phyloP scores from a whole-genome alignment of 1,139 yeast genomes.

The Zygoascus sp. region DNA sequence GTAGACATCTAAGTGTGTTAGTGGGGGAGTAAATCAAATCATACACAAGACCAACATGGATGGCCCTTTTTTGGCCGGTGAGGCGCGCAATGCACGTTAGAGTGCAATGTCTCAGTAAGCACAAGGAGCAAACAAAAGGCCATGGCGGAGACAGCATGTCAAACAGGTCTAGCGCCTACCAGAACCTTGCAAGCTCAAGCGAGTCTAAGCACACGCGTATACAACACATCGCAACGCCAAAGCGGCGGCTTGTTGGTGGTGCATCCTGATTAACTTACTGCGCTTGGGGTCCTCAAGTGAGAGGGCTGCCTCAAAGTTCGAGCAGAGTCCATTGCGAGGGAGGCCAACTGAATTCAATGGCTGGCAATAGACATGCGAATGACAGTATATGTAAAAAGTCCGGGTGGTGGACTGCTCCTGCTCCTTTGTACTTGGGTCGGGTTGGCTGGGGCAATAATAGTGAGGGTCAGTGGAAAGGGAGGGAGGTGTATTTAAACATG shows the following conservation, averaged over 20 bases:
- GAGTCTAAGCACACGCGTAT: too few species aligned
- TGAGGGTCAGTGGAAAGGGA: not conserved
- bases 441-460: not conserved
- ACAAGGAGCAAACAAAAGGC: not conserved
- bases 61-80: too few species aligned
- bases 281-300: conserved; percentile 1
- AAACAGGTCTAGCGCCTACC: too few species aligned
- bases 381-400: not conserved
- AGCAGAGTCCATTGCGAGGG: not conserved
- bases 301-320: not conserved
- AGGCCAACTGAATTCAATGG: not conserved
- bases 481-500: conserved; percentile 4
- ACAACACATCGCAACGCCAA: too few species aligned
- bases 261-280: conserved; percentile 4
- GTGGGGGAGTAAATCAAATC: not conserved
- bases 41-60: too few species aligned
- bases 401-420: not conserved
- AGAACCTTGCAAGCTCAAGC: too few species aligned
- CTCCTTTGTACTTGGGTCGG: too few species aligned
- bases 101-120: not conserved
- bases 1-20: conserved; percentile 45
- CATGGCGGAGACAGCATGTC: too few species aligned
- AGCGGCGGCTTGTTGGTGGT: too few species aligned
- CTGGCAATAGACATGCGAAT: not conserved
- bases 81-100: conserved; percentile 3